phyloP scores from a whole-genome alignment of 805 yeast species.

The Naumovozyma baii region DNA sequence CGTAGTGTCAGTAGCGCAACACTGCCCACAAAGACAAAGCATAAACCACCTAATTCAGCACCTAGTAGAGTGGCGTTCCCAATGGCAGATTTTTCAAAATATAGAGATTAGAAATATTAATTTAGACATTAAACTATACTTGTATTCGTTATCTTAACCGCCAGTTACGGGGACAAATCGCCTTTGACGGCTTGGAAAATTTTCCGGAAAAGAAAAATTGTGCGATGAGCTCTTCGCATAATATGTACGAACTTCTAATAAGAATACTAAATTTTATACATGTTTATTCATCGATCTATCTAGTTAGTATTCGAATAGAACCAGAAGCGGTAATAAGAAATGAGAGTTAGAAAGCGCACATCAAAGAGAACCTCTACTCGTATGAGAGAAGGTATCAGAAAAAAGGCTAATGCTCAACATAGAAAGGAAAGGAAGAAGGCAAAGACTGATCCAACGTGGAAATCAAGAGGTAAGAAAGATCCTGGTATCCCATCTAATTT shows the following conservation, averaged over 20 bases:
- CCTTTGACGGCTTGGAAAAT: conserved; percentile 1
- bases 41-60: neutral
- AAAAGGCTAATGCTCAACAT: conserved; percentile 86
- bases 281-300: neutral
- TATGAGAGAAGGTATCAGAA: conserved; percentile 91
- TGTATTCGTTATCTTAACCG: too few relatives aligned
- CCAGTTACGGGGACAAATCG: neutral
- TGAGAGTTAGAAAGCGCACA: conserved; percentile 51
- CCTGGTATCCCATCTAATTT: conserved; percentile 92
- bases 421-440: conserved; percentile 74
- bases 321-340: too few relatives aligned
- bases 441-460: conserved; percentile 92
- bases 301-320: neutral
- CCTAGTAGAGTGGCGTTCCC: conserved; percentile 15
- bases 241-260: neutral
- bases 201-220: conserved; percentile 2
- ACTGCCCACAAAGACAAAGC: neutral
- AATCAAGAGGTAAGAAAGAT: conserved; percentile 70
- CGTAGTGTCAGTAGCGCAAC: too few relatives aligned
- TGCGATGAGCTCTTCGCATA: conserved; percentile 13
- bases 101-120: too few relatives aligned
- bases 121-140: too few relatives aligned
- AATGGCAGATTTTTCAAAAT: conserved; percentile 25
- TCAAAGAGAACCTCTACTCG: conserved; percentile 88
- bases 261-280: conserved; percentile 5